Base-by-base conservation (phyloP, 495 filamentous ascomycete genomes). In the Hypoxylon fragiforme region DNA sequence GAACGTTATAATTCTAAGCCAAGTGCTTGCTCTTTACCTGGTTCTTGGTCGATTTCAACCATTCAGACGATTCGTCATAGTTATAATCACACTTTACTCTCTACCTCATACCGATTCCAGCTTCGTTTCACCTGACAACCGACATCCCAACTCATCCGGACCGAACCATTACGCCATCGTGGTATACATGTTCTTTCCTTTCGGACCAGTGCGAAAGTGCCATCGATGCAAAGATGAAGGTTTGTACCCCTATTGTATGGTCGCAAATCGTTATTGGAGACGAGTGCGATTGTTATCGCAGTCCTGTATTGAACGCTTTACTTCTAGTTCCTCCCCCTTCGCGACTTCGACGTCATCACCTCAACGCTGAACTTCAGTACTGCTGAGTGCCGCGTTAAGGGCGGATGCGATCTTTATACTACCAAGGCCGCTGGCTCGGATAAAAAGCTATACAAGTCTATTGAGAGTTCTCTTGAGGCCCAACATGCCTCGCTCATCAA, bases 381-480 rank as follows among this genome's bases (percentile, higher is more conserved):
- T 1, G 80, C 85, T 11, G 92, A 97, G 67, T 91, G 88, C 62
- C 88, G 91, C 60, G 86, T 97, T 57, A 81, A 88, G 9, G 94
- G 94, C 47, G 86, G 89, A 37, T 96, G 91, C 76, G 94, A 99
- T 69, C 81, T 97, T 14, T 99, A 95, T 77, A 97, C 91, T 6
- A 97, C 91, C 28, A 97, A 97, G 73, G 91, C 94, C 11, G 90
- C 92, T 35, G 89, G 91, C 30, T 80, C 83, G 60, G 95, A 99
- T 71, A 96, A 96, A 77, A 97, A 96, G 51, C 78, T 97, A 2
- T 97, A 97, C 80, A 92, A 92, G 69, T 85, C 85, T 55, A 96
- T 99, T 67, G 91, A 95, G 60, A 81, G 89, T 49, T 87, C 85
- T 2, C 84, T 99, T 22, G 89, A 95, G 57, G 82, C 85, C 13